phyloP scores from a whole-genome alignment of 805 yeast genomes.

The Kodamaea sagamina region DNA sequence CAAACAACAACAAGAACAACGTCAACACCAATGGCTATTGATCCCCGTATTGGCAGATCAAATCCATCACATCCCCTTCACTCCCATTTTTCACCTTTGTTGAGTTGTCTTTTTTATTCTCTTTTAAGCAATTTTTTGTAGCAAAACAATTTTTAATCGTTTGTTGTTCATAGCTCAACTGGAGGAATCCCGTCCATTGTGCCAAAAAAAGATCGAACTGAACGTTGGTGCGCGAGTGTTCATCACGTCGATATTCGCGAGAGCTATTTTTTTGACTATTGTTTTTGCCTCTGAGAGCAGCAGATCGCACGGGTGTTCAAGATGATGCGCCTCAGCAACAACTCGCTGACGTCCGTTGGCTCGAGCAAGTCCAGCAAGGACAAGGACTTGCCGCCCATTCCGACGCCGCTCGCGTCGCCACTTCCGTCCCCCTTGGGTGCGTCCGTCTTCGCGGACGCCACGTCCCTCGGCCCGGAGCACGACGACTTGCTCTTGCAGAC shows the following conservation, averaged over 20 bases:
- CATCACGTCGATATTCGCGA: background rate
- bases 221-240: conserved; percentile 1
- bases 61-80: background rate
- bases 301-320: conserved; percentile 4
- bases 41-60: background rate
- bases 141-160: conserved; percentile 2
- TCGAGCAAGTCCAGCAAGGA: conserved; percentile 25
- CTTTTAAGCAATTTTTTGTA: conserved; percentile 4
- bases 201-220: conserved; percentile 5
- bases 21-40: too few relatives aligned
- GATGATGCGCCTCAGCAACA: conserved; percentile 22
- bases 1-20: too few relatives aligned
- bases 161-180: conserved; percentile 4
- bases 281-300: conserved; percentile 1
- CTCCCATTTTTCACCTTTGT: background rate
- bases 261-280: background rate
- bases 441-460: too few relatives aligned
- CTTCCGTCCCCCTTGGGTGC: background rate
- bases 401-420: conserved; percentile 20
- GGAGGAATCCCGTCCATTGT: conserved; percentile 5
- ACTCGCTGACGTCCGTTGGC: conserved; percentile 24
- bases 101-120: background rate
- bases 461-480: too few relatives aligned
- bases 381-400: conserved; percentile 43
- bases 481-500: conserved; percentile 30